Conservation (phyloP, 2,329 filamentous ascomycete genomes). For the Fusarium newnesense region DNA sequence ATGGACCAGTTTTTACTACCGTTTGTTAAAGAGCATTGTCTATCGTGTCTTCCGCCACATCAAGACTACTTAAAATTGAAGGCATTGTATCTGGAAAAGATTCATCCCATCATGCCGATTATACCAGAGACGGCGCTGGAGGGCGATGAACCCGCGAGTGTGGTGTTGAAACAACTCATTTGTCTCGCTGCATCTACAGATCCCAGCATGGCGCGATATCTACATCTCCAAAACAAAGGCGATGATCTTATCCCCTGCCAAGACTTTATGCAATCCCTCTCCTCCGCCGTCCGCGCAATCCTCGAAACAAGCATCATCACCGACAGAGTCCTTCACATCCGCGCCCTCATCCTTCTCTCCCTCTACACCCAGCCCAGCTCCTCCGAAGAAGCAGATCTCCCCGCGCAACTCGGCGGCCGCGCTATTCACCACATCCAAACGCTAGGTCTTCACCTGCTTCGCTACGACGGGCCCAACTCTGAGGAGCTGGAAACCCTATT, state of each 20-base stretch:
- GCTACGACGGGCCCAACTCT: constrained; percentile 52
- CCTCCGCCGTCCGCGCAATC: constrained; percentile 59
- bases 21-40: constrained; percentile 58
- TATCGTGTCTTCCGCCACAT: constrained; percentile 59
- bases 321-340: constrained; percentile 65
- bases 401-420: constrained; percentile 62
- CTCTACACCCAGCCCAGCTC: constrained; percentile 68
- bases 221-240: constrained; percentile 56
- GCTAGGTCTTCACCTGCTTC: constrained; percentile 63
- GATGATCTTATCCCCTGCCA: constrained; percentile 54
- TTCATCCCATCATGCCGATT: constrained; percentile 66
- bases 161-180: constrained; percentile 63
- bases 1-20: constrained; percentile 55
- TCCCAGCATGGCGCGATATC: constrained; percentile 54
- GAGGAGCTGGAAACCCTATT: constrained; percentile 62
- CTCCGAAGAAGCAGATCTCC: constrained; percentile 64
- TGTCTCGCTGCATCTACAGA: constrained; percentile 65
- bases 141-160: constrained; percentile 49
- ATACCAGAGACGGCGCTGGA: constrained; percentile 54
- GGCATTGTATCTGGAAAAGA: constrained; percentile 60
- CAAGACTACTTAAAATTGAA: constrained; percentile 58
- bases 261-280: constrained; percentile 61
- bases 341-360: constrained; percentile 63
- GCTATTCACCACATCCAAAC: constrained; percentile 69
- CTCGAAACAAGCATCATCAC: constrained; percentile 65